A percentile compares a stretch with the other conserved stretches of the same genome.
Evolutionary conservation across 805 yeast genomes (phyloP).

Genomic region (Sugiyamaella boreocaroliniensis): DNA sequence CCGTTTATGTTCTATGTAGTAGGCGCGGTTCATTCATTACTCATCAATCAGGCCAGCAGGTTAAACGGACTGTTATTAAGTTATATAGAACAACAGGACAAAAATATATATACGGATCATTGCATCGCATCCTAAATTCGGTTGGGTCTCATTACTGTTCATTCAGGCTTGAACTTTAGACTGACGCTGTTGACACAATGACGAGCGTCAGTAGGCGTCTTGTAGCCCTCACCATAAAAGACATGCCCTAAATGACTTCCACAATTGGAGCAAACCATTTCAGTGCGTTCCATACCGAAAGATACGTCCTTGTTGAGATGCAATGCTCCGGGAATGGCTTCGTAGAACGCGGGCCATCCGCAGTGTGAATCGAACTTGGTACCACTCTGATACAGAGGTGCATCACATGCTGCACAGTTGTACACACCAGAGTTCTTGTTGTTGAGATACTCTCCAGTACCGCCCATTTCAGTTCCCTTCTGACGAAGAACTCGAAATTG

Average conservation of each 20-base stretch:
- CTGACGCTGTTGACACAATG: slow-evolving; percentile 91
- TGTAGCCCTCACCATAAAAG: slow-evolving; percentile 87
- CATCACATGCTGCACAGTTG: slow-evolving; percentile 77
- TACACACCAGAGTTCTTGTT: slow-evolving; percentile 56
- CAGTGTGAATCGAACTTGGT: slow-evolving; percentile 88
- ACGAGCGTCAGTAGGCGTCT: slow-evolving; percentile 81
- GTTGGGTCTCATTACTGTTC: neutral
- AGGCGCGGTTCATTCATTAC: no score
- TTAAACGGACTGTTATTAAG: no score
- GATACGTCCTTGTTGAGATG: slow-evolving; percentile 51
- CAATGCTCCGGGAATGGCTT: slow-evolving; percentile 78
- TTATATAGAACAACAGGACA: no score
- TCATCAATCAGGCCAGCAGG: no score
- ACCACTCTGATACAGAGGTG: slow-evolving; percentile 69
- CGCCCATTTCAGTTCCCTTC: slow-evolving; percentile 65
- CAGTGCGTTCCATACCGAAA: slow-evolving; percentile 77
- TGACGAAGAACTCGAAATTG: slow-evolving; percentile 75
- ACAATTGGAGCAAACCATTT: slow-evolving; percentile 81
- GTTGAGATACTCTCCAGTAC: slow-evolving; percentile 52
- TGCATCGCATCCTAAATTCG: no score
- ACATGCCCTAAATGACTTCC: slow-evolving; percentile 96
- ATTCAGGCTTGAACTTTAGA: slow-evolving; percentile 47
- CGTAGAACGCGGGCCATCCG: slow-evolving; percentile 98
- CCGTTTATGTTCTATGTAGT: no score
- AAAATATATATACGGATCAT: no score